Conservation (phyloP, 2,329 filamentous ascomycete species). For the Zymoseptoria brevis region DNA sequence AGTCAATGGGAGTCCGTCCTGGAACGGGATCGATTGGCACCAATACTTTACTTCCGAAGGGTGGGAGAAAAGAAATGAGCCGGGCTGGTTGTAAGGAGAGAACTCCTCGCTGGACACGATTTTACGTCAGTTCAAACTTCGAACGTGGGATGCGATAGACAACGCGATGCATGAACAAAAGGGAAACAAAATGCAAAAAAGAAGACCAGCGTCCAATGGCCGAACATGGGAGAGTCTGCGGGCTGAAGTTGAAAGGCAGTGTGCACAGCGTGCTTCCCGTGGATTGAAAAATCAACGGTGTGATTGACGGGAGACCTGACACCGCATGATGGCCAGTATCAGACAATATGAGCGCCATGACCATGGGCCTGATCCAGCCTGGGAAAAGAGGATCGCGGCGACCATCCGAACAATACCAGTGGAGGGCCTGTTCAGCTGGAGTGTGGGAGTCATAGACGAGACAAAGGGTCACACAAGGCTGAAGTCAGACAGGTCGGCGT, state of each 20-base stretch:
- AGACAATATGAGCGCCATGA: too few relatives aligned
- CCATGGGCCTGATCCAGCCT: too few relatives aligned
- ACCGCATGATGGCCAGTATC: too few relatives aligned
- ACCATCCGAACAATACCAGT: too few relatives aligned
- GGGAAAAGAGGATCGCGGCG: too few relatives aligned
- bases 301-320: too few relatives aligned
- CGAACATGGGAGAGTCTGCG: background rate
- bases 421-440: too few relatives aligned
- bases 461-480: background rate
- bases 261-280: background rate
- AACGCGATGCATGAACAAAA: conserved; percentile 5
- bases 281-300: background rate
- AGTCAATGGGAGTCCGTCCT: conserved; percentile 21
- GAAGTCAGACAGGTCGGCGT: background rate
- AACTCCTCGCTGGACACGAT: conserved; percentile 22
- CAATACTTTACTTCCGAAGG: conserved; percentile 25
- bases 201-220: background rate
- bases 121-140: conserved; percentile 20
- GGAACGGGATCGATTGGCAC: conserved; percentile 23
- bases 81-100: conserved; percentile 18
- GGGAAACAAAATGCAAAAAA: background rate
- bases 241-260: background rate
- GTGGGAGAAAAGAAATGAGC: conserved; percentile 26
- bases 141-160: conserved; percentile 1
- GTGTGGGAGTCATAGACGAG: too few relatives aligned